Evolutionary conservation across 306 rosid species (phyloP).

Genomic region (Lathyrus oleraceus): DNA sequence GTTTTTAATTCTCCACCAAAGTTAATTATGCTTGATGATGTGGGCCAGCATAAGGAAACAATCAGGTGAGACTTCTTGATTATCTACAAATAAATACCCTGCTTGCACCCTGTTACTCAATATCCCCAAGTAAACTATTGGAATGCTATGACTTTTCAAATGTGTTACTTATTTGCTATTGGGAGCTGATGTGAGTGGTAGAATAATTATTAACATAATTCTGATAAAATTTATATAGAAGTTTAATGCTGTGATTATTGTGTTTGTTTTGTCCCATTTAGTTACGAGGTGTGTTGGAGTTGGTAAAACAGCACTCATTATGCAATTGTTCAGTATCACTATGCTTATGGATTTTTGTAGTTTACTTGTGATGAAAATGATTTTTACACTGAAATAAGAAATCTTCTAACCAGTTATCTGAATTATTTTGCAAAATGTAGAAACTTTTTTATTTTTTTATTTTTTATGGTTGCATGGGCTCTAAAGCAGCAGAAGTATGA

Average conservation of each 20-base stretch:
- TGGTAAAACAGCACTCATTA: not conserved
- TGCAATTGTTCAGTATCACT: slow-evolving; percentile 8
- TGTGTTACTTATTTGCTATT: not conserved
- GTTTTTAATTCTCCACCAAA: slow-evolving; percentile 89
- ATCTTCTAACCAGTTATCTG: slow-evolving; percentile 10
- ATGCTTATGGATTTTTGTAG: not conserved
- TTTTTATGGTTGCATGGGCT: not conserved
- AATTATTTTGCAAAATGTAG: not conserved
- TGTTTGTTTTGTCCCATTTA: slow-evolving; percentile 3
- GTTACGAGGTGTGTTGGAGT: slow-evolving; percentile 6
- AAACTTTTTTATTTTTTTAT: not conserved
- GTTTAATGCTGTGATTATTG: not conserved
- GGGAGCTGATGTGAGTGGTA: slow-evolving; percentile 10
- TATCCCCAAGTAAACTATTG: not conserved
- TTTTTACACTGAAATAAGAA: slow-evolving; percentile 4
- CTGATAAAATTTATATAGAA: slow-evolving; percentile 9
- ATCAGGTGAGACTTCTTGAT: slow-evolving; percentile 59
- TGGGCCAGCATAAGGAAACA: slow-evolving; percentile 73
- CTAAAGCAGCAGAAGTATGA: not conserved
- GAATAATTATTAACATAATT: not conserved
- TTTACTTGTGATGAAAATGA: not conserved
- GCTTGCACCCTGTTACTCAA: not conserved
- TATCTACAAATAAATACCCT: slow-evolving; percentile 19
- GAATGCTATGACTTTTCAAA: slow-evolving; percentile 16
- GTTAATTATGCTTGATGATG: slow-evolving; percentile 80